Base-by-base conservation (phyloP, 176 grass and related monocot species). In the Ensete ventricosum region DNA sequence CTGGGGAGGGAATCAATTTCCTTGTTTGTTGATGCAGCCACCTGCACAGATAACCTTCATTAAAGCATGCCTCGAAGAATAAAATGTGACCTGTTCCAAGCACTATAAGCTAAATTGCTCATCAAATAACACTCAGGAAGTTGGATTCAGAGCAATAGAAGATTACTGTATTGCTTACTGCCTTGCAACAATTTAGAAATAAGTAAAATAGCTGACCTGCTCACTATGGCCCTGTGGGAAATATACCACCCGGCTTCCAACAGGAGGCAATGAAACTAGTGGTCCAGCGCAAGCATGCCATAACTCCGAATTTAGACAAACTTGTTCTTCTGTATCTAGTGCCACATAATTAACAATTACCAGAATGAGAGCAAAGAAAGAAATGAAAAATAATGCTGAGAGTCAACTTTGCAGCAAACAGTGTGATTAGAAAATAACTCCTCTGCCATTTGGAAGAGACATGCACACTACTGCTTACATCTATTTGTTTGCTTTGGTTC, bases 1-100 rank as follows among this genome's bases (percentile, higher is more conserved):
- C 91, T 95, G 49, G 96, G 96, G 53, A 99, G 96, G 26, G 86
- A 83, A 54, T 99, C 90, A 49, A 99, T 84, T 91, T 99, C 96
- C 75, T 94, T 99, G 78, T 99, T 99, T 27, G 96, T 99, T 51
- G 96, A 99, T 67, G 96, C 96, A 17, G 96, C 88, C 54, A 99
- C 91, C 96, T 99, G 55, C 24, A 76, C 50, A 70, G 20, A 70
- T 52, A 75, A 66, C 69, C 54, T 11, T 76, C 27, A 82, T 57
- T 29, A 55, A 74, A 70, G 19, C 14, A 50, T 43, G 2, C 16
- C 27, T 69, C 9, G 5, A 48, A 14, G 29, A 65, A 27, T 65
- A 65, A 23, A 65, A 25, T 25, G 4, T 65, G 63, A 13, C 21
- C 8, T 25, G 49, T 8, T 9, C 25, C 66, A 69, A 69, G 49